Conservation (phyloP, 345 rosid genomes). For the Carallia pectinifolia region DNA sequence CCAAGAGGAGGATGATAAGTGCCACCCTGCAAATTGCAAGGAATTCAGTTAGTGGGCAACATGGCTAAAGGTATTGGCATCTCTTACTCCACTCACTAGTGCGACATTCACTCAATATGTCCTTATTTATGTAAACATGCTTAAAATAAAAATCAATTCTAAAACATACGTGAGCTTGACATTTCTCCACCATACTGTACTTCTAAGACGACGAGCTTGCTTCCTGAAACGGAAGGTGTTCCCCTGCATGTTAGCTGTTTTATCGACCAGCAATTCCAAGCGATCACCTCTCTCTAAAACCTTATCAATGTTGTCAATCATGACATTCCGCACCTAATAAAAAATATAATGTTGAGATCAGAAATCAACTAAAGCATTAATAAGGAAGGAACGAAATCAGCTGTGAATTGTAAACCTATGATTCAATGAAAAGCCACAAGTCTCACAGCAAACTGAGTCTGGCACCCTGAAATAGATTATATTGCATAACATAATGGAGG, state of each 20-base stretch:
- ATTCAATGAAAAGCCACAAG: neutral
- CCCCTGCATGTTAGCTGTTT: conserved; percentile 93
- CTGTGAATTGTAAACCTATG: neutral
- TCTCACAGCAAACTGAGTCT: neutral
- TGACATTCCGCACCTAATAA: conserved; percentile 73
- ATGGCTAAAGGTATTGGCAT: neutral
- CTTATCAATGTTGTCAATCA: conserved; percentile 95
- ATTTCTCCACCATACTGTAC: conserved; percentile 90
- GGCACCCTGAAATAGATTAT: too few relatives aligned
- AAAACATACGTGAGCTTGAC: conserved; percentile 75
- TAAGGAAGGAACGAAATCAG: neutral
- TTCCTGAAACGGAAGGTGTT: conserved; percentile 91
- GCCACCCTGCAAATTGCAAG: conserved; percentile 54
- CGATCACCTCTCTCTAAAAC: conserved; percentile 93
- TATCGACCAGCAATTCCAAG: conserved; percentile 91
- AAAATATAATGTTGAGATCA: neutral
- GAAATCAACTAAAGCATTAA: neutral
- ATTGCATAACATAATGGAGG: too few relatives aligned
- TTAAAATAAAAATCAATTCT: neutral
- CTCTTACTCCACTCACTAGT: neutral
- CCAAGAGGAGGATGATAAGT: conserved; percentile 51
- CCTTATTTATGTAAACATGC: neutral
- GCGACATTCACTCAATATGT: too few relatives aligned
- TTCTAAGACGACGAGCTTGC: conserved; percentile 88
- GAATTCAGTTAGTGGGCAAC: conserved; percentile 18